Base-by-base conservation (phyloP, 176 grass and related monocot genomes). In the Carex myosuroides region DNA sequence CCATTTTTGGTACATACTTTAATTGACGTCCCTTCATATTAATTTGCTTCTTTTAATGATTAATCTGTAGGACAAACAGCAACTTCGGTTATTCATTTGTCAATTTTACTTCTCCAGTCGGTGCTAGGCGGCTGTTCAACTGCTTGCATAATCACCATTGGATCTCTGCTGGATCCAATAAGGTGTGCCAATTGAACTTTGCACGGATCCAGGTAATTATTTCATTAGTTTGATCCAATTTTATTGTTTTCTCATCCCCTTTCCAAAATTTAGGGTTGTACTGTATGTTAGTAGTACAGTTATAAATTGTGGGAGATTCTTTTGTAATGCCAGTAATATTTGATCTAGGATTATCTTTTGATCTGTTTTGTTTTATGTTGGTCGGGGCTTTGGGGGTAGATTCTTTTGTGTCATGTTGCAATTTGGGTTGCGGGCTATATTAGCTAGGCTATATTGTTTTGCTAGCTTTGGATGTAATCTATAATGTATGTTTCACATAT, bases 11-110 rank as follows among this genome's bases (percentile, higher is more conserved):
- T 24, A 48, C 39, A 22, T 9, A 50, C 18, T 13, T 33, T 18
- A 71, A 18, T 35, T 18, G 52, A 33, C 11, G 1, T 41, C 22
- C 14, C 21, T 50, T 50, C 46, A 0, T 50, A 24, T 50, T 41
- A 22, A 3, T 76, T 30, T 54, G 12, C 0, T 78, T 35, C 3
- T 33, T 78, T 39, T 39, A 39, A 6, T 39, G 37, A 39, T 39
- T 39, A 39, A 39, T 39, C 6, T 57, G 26, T 11, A 98, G 95
- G 56, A 91, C 64, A 0, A 5, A 55, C 0, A 87, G 75, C 69
- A 98, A 98, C 82, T 85, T 86, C 21, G 95, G 95, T 0, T 98
- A 91, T 73, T 86, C 86, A 0, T 98, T 98, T 17, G 91, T 98
- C 0, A 98, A 98, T 56, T 79, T 93, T 42, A 98, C 95, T 0